Evolutionary conservation across 345 rosid species (phyloP).

Genomic region (Hibiscus syriacus): DNA sequence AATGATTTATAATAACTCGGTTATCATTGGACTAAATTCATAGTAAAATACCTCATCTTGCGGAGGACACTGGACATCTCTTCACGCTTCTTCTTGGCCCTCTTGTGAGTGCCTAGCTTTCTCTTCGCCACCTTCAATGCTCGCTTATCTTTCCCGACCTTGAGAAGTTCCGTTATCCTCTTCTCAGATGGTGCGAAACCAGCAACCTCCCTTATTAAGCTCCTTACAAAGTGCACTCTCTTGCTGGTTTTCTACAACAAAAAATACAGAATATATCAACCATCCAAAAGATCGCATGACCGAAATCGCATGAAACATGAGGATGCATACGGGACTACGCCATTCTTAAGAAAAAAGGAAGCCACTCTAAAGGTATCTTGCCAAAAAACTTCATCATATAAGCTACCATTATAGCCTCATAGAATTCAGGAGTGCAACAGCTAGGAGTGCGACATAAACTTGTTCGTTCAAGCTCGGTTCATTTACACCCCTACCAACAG

Average conservation of each 20-base stretch:
- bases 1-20: background rate
- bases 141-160: conserved; percentile 53
- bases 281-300: no score
- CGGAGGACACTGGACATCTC: conserved; percentile 45
- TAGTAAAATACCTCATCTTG: conserved; percentile 35
- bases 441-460: no score
- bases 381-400: background rate
- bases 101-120: conserved; percentile 49
- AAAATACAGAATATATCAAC: background rate
- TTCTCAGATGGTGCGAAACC: conserved; percentile 55
- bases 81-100: conserved; percentile 55
- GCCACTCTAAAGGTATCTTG: background rate
- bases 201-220: conserved; percentile 48
- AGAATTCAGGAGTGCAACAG: background rate
- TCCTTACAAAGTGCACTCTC: conserved; percentile 43
- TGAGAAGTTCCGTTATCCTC: conserved; percentile 46
- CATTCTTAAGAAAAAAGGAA: background rate
- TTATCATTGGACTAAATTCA: background rate
- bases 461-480: no score
- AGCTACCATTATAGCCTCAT: background rate
- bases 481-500: no score
- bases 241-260: conserved; percentile 37
- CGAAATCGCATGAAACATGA: background rate
- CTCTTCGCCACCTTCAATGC: conserved; percentile 50
- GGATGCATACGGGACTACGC: background rate